Evolutionary conservation across 2,329 filamentous ascomycete species (phyloP), one percentile per base, ranked within the genome.

Genomic region (Chaetomium sp.): DNA sequence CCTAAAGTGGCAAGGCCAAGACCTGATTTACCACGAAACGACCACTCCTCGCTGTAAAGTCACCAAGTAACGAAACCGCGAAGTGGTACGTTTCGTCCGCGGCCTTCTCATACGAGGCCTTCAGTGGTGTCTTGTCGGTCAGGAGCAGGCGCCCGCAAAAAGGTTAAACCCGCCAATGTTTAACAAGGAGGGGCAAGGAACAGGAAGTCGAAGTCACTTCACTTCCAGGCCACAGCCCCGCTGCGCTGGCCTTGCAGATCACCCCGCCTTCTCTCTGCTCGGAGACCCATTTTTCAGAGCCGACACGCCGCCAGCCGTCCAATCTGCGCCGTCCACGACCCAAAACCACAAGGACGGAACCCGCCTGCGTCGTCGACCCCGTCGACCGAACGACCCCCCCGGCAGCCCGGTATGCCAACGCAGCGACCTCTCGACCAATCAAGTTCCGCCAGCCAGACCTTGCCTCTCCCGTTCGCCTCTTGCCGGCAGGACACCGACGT

Each of bases 311-410:
- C 37, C 10, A 34, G 37, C 54, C 47, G 56, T 55, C 63, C 64
- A 66, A 66, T 66, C 59, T 59, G 48, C 47, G 57, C 44, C 43
- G 48, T 64, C 62, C 64, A 66, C 64, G 64, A 66, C 60, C 62
- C 53, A 46, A 60, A 55, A 59, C 64, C 62, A 61, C 60, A 53
- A 54, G 52, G 53, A 60, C 60, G 59, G 62, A 60, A 53, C 60
- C 58, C 55, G 55, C 57, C 54, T 51, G 59, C 58, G 57, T 53
- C 44, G 50, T 51, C 56, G 52, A 58, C 49, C 59, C 59, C 53
- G 55, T n/a, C 48, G 55, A 55, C 58, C 49, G 53, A 27, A 27
- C 56, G 52, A 58, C 49, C 59, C 59, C 53, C 56, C 12, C 48
- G 55, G 54, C 58, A 46, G 53, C 50, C 56, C 55, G 52, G 59